Conservation (phyloP, 495 filamentous ascomycete genomes). For the Podospora appendiculata region DNA sequence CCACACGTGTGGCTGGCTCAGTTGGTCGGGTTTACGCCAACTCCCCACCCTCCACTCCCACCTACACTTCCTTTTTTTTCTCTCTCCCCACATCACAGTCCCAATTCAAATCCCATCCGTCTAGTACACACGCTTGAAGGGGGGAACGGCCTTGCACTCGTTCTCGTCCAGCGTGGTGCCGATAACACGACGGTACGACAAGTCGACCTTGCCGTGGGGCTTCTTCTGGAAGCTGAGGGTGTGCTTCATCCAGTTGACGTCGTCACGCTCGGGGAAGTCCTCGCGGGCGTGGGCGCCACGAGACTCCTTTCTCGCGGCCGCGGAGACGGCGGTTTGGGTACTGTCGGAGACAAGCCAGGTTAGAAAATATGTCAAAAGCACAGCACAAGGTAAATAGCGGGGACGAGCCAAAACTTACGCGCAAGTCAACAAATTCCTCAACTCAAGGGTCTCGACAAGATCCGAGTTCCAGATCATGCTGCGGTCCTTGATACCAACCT, state of each 20-base stretch:
- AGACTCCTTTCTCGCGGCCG: conserved; percentile 86
- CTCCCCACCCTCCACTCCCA: no score
- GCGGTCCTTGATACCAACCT: conserved; percentile 91
- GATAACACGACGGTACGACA: conserved; percentile 72
- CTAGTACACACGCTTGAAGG: conserved; percentile 82
- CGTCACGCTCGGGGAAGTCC: conserved; percentile 89
- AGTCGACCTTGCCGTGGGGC: conserved; percentile 68
- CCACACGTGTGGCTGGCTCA: no score
- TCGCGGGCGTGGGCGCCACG: conserved; percentile 92
- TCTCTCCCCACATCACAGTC: no score
- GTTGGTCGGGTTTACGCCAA: no score
- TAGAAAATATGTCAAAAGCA: background rate
- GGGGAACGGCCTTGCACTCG: conserved; percentile 82
- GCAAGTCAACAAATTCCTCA: conserved; percentile 90
- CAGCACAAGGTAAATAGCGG: no score
- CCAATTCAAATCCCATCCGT: background rate
- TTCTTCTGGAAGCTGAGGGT: conserved; percentile 88
- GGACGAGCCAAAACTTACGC: conserved; percentile 65
- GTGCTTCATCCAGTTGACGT: conserved; percentile 98
- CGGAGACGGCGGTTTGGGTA: conserved; percentile 79
- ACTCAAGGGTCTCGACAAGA: conserved; percentile 88
- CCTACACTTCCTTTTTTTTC: no score
- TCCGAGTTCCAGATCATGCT: conserved; percentile 99
- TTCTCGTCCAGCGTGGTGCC: conserved; percentile 74
- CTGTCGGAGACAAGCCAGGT: conserved; percentile 22